Base-by-base conservation (phyloP, 1,139 yeast genomes). In the Nematodospora anomalae region DNA sequence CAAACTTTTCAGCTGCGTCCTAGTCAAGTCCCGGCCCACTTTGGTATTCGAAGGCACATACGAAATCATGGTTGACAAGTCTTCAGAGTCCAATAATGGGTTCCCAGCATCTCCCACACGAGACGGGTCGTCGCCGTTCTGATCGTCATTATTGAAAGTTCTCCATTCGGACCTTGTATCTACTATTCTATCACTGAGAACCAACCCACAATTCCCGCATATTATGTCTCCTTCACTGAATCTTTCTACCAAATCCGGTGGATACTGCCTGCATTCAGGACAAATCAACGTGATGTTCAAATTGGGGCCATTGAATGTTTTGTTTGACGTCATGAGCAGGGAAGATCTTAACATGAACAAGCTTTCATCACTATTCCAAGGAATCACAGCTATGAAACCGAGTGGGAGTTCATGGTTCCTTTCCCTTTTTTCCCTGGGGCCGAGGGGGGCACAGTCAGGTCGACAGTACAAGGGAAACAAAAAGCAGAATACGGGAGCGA, bases 101-200 rank as follows among this genome's bases (percentile, higher is more conserved):
- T 89, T 90, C 8, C 92, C 83, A 3, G 97, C 97, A 55, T 89
- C 97, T 59, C 98, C 98, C 46, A 92, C 97, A 84, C 98, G 97
- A 51, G 94, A 83, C 2, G 97, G 98, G 58, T 92, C 97, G 56
- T 88, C 97, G 50, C 95, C 95, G 48, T 90, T 94, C 61, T 89
- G 97, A 59, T 92, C 98, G 58, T 92, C 98, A 58, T 92, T 92
- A 44, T 83, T 79, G 62, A 92, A 92, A 2, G 98, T 92, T 68
- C 97, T 84, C 98, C 98, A 92, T 69, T 92, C 98, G 2, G 96
- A 86, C 48, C 97, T 73, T 6, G 96, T 89, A 57, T 92, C 98
- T 16, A 92, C 96, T 40, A 92, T 83, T 47, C 94, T 72, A 57
- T 88, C 95, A 49, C 95, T 87, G 16, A 92, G 74, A 2, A 92